Base-by-base conservation (phyloP, 2,329 filamentous ascomycete species). In the Nemania diffusa region DNA sequence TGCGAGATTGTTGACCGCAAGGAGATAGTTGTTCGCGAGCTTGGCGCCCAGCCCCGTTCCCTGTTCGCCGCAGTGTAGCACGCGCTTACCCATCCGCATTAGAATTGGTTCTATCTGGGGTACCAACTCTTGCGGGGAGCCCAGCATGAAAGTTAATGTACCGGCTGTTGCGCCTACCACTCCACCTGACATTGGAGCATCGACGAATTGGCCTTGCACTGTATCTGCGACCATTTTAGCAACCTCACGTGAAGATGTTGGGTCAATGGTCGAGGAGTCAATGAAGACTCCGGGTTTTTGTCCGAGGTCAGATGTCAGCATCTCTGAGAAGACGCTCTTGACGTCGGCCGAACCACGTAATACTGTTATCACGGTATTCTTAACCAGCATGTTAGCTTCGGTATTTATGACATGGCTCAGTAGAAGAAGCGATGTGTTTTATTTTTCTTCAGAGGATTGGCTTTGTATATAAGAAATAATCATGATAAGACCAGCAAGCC, bases 221-320 rank as follows among this genome's bases (percentile, higher is more conserved):
- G 88, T 88, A 5, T 87, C 86, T 64, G 79, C 69, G 1, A 97
- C 90, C 26, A 86, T 85, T 68, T 89, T 84, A 24, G 94, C 93
- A 5, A 98, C 91, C 71, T 89, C 86, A 44, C 88, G 88, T 0
- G 94, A 97, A 2, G 94, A 93, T 34, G 89, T 89, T 0, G 94
- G 94, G 79, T 98, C 96, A 76, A 99, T 98, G 17, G 96, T 99
- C 3, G 95, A 98, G 79, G 92, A 95, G 80, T 99, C 96, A 77
- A 99, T 96, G 79, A 97, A 97, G 65, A 97, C 82, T 44, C 94
- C 90, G 65, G 90, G 83, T 57, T 85, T 85, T 46, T 83, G 81
- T 2, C 83, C 72, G 0, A 85, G 78, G 1, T 81, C 77, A 2
- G 85, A 82, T 53, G 87, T 84, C 51, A 97, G 84, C 77, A 98